These are phyloP conservation scores for Tephrocybe sp. DNA, from an alignment of 768 basidiomycete species.

Conservation along the genomic window DNA sequence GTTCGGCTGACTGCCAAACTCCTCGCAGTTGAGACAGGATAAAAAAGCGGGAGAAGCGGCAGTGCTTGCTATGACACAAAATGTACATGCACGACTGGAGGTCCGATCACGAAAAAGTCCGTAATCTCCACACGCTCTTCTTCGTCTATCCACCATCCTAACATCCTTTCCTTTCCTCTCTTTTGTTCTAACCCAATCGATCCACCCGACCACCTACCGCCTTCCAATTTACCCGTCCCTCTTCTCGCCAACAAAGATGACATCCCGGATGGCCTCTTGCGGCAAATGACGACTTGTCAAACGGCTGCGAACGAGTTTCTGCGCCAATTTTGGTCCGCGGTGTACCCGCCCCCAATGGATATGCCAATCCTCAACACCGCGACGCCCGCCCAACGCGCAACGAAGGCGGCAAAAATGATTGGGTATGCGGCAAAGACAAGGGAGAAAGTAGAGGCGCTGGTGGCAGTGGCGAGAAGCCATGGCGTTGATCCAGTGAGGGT, in stretches of 20 bases:
- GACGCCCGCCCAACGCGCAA: slow-evolving; percentile 66
- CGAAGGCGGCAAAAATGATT: slow-evolving; percentile 86
- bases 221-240: background rate
- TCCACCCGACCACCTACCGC: too few species aligned
- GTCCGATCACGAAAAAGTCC: slow-evolving; percentile 65
- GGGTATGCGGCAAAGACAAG: slow-evolving; percentile 75
- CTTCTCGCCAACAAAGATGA: slow-evolving; percentile 49
- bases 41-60: slow-evolving; percentile 67
- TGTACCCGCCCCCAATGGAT: slow-evolving; percentile 72
- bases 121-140: too few species aligned
- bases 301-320: slow-evolving; percentile 95
- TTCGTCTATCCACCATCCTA: slow-evolving; percentile 17
- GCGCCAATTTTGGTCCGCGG: slow-evolving; percentile 91
- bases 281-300: slow-evolving; percentile 86
- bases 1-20: background rate
- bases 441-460: slow-evolving; percentile 80
- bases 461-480: slow-evolving; percentile 55
- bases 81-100: slow-evolving; percentile 70
- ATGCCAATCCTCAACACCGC: slow-evolving; percentile 44
- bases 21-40: slow-evolving; percentile 60
- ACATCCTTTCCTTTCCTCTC: background rate
- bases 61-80: slow-evolving; percentile 72
- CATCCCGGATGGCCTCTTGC: slow-evolving; percentile 74
- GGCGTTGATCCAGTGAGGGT: slow-evolving; percentile 63
- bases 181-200: too few species aligned